Evolutionary conservation across 2,329 filamentous ascomycete genomes (phyloP).

Genomic region (Nothopassalora personata): DNA sequence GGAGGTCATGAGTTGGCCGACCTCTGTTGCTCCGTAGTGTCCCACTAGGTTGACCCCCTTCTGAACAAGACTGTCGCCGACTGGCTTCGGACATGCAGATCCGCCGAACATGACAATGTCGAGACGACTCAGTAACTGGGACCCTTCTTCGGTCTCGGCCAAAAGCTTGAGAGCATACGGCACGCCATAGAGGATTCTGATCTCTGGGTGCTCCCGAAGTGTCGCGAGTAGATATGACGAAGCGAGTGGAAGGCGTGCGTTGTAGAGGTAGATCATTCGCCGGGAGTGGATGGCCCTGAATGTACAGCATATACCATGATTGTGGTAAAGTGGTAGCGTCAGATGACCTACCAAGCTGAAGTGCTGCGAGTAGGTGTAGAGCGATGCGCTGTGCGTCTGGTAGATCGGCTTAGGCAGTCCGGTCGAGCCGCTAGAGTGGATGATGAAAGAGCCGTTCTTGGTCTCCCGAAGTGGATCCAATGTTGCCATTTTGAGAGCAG

Average conservation of each 20-base stretch:
- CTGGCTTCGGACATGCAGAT: constrained; percentile 22
- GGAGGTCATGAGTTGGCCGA: constrained; percentile 56
- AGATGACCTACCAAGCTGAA: constrained; percentile 46
- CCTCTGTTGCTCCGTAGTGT: constrained; percentile 47
- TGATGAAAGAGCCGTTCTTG: constrained; percentile 36
- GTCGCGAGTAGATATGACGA: constrained; percentile 20
- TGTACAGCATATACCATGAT: constrained; percentile 50
- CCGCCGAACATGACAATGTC: constrained; percentile 25
- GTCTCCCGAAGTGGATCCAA: constrained; percentile 28
- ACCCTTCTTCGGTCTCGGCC: constrained; percentile 50
- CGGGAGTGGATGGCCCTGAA: constrained; percentile 47
- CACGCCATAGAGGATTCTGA: constrained; percentile 55
- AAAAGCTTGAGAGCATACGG: constrained; percentile 59
- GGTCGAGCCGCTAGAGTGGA: constrained; percentile 51
- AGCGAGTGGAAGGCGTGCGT: constrained; percentile 50
- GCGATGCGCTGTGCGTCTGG: constrained; percentile 46
- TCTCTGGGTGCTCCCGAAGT: constrained; percentile 17
- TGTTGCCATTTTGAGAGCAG: constrained; percentile 5
- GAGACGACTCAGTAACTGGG: constrained; percentile 10
- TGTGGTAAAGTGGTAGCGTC: constrained; percentile 54
- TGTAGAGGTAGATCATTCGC: constrained; percentile 49
- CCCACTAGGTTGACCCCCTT: constrained; percentile 20
- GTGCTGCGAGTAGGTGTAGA: constrained; percentile 43
- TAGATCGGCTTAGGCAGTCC: constrained; percentile 58
- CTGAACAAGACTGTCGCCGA: constrained; percentile 22